Base-by-base conservation (phyloP, 2,329 filamentous ascomycete species). In the Microcyclosporella mali region DNA sequence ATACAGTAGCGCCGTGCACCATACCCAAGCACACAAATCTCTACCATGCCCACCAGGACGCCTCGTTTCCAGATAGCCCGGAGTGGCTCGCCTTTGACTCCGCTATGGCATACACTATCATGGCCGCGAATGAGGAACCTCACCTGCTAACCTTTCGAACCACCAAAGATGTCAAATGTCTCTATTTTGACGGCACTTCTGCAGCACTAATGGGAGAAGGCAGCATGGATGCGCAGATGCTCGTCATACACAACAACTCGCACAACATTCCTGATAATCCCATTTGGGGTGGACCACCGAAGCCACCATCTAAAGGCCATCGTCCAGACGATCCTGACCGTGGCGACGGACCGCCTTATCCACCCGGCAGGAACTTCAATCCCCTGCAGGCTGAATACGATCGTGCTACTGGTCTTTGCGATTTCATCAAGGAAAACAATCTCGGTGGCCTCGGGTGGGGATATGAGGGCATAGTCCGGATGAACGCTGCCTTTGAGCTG, bases 401-500 rank as follows among this genome's bases (percentile, higher is more conserved):
- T 39, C 65, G 73, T 11, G 72, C 72, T 2, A 59, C 57, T 14
- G 70, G 69, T 3, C 57, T 75, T 29, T 76, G 72, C 47, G 57
- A 68, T 17, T 74, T 72, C 70, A 57, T 73, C 6, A 50, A 50
- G 18, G 55, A 60, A 7, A 56, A 61, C 3, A 60, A 65, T 0
- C 61, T 75, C 11, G 64, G 72, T 4, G 70, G 70, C 1, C 46
- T 49, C 7, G 70, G 68, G 4, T 74, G 69, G 71, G 71, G 70
- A 29, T 67, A 70, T 25, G 72, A 77, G 51, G 80, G 78, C 0
- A 67, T 84, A 17, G 62, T 85, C 2, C 73, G 82, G 8, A 79
- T 80, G 71, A 82, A 86, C 56, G 72, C 74, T 11, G 82, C 81
- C 0, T 85, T 85, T 49, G 82, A 86, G 60, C 67, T 84, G 34